Percentiles rank a stretch among this genome's conserved stretches.
Evolutionary conservation across 139 green algal genomes (phyloP).

Genomic region (Gonium pectorale): DNA sequence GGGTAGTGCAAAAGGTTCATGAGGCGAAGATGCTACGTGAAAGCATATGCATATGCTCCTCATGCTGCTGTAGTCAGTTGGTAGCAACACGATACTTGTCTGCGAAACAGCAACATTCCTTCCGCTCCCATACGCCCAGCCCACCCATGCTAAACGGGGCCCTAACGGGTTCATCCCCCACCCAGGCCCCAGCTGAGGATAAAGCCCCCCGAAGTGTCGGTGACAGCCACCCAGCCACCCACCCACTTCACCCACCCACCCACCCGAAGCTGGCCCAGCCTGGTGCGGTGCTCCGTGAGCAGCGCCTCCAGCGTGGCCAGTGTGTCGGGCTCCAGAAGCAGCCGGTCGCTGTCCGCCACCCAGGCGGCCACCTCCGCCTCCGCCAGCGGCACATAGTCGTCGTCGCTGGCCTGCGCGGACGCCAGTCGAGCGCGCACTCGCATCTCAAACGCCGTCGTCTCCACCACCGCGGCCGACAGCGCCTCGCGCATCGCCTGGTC

Average conservation of each 20-base stretch:
- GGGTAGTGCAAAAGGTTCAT: too few relatives aligned
- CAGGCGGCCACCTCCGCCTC: constrained; percentile 3
- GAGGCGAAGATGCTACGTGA: too few relatives aligned
- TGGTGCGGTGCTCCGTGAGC: neutral
- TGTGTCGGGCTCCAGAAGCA: constrained; percentile 27
- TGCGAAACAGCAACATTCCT: too few relatives aligned
- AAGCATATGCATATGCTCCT: too few relatives aligned
- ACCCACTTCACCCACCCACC: neutral
- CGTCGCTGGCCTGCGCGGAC: neutral
- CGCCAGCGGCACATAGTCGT: neutral
- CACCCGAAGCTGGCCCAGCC: neutral
- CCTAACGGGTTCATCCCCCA: too few relatives aligned
- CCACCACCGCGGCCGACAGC: constrained; percentile 27
- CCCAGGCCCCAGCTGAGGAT: too few relatives aligned
- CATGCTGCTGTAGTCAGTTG: too few relatives aligned
- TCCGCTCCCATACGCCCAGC: too few relatives aligned
- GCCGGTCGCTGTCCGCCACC: neutral
- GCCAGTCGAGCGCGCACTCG: constrained; percentile 6
- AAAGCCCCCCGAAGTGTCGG: too few relatives aligned
- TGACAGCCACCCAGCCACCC: neutral
- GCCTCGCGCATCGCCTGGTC: constrained; percentile 5
- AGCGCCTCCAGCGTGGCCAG: constrained; percentile 35
- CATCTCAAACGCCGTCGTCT: constrained; percentile 4
- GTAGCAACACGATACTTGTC: too few relatives aligned
- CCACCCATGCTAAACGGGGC: too few relatives aligned